Percentiles rank a stretch among this genome's conserved stretches.
These are phyloP conservation scores for Annulohypoxylon truncatum DNA, from an alignment of 2,329 filamentous ascomycete species.

Conservation along the genomic window DNA sequence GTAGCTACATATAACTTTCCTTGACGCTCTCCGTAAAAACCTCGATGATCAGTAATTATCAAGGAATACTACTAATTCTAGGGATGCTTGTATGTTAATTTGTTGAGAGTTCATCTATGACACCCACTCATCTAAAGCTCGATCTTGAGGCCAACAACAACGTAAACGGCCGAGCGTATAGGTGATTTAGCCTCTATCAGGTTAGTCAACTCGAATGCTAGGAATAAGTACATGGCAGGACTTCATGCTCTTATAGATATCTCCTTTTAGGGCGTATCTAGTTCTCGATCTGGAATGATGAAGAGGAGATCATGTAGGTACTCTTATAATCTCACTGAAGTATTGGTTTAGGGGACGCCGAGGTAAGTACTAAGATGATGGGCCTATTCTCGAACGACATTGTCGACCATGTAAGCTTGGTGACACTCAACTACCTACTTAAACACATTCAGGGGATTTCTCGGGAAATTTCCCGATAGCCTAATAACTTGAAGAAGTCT, in stretches of 20 bases:
- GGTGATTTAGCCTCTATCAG: background rate
- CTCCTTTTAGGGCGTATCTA: background rate
- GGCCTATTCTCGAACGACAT: too few relatives aligned
- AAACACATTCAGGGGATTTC: too few relatives aligned
- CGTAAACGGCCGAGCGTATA: background rate
- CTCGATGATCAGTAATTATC: background rate
- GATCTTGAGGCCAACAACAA: background rate
- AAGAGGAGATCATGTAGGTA: too few relatives aligned
- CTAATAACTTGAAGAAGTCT: too few relatives aligned
- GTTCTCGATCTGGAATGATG: background rate
- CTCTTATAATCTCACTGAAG: background rate
- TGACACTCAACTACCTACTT: too few relatives aligned
- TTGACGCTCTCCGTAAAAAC: background rate
- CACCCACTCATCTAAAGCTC: background rate
- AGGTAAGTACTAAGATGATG: too few relatives aligned
- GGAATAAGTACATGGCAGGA: background rate
- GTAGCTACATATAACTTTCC: background rate
- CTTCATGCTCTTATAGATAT: background rate
- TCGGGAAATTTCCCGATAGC: too few relatives aligned
- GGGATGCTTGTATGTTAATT: background rate
- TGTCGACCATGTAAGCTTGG: too few relatives aligned
- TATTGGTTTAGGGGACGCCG: too few relatives aligned
- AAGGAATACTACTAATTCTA: background rate
- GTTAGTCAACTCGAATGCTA: background rate
- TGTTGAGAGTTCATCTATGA: background rate